Conservation (phyloP, 1,284 basidiomycete genomes). For the Sphaerobolus stellatus region DNA sequence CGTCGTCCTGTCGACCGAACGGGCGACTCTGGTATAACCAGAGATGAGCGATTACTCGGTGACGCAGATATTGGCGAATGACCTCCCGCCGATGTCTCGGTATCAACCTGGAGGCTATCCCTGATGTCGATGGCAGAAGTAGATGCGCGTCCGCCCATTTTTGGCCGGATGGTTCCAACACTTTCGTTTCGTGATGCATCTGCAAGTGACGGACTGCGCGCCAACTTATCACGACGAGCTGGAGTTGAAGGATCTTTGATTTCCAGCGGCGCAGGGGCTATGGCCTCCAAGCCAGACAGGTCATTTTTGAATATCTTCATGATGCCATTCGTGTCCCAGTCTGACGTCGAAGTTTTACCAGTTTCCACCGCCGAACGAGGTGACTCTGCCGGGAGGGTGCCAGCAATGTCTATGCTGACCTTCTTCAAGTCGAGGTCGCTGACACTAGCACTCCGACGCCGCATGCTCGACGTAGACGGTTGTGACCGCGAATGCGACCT, state of each 20-base stretch:
- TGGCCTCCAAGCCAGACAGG: constrained; percentile 61
- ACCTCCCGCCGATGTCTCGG: not conserved
- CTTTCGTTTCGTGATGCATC: constrained; percentile 5
- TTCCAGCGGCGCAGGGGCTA: constrained; percentile 50
- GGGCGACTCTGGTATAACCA: not conserved
- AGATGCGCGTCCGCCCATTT: not conserved
- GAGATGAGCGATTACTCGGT: not conserved
- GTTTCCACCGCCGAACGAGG: not conserved
- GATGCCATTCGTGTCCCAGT: constrained; percentile 54
- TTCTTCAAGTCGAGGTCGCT: constrained; percentile 63
- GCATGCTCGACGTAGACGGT: constrained; percentile 8
- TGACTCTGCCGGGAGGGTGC: not conserved
- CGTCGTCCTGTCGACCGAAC: not conserved
- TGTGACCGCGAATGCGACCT: constrained; percentile 11
- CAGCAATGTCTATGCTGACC: not conserved
- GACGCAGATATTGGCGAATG: not conserved
- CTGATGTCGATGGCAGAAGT: not conserved
- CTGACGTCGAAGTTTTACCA: not conserved
- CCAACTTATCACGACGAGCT: not conserved
- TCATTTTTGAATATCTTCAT: constrained; percentile 69
- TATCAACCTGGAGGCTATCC: not conserved
- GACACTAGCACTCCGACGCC: constrained; percentile 72
- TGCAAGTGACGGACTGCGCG: constrained; percentile 22
- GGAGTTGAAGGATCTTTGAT: constrained; percentile 61
- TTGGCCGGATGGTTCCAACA: not conserved